Evolutionary conservation across 371 early-diverging fungal species (phyloP), one percentile per base, ranked within the genome.

Genomic region (Lichtheimia ornata): DNA sequence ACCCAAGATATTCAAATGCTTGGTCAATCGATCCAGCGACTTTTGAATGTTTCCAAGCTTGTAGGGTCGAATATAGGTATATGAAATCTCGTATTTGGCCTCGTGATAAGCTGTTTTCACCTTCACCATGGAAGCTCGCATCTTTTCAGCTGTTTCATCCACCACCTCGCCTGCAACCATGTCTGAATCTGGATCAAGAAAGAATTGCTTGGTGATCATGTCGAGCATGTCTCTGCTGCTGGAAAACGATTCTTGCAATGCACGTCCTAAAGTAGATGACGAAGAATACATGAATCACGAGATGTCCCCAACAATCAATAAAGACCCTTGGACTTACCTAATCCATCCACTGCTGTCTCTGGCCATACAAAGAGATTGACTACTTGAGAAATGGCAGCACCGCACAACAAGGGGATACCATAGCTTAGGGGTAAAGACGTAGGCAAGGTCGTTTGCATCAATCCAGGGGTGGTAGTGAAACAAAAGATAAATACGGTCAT

Each of bases 321-420:
- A 9, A 28, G 7, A 2, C 1, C 22, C 25, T 44, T 44, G 25
- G n/a, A 22, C 52, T 60, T 70, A 69, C 68, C 66, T 54, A 82
- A 55, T 9, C 82, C 82, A 54, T 82, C 79, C 0, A 78, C 73
- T 11, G 82, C 82, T 5, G 82, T 73, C 58, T 82, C 82, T 22
- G 77, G 79, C 82, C 82, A 82, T n/a, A 72, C 53, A 9, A 71
- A 25, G 1, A 82, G 50, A 53, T 82, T 82, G 42, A 77, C 72
- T 2, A 73, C 47, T 12, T 79, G 59, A 13, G 69, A 64, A 15
- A 73, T 50, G 7, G 62, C 67, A n/a, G 66, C 64, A 12, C 73
- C 73, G 15, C 51, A 35, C 14, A 64, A 27, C n/a, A 73, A 45
- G 3, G 73, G 69, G 15, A 69, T 50, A 5, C 66, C 73, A 41